Evolutionary conservation across 306 rosid species (phyloP).

Genomic region (Vigna reflexopilosa): DNA sequence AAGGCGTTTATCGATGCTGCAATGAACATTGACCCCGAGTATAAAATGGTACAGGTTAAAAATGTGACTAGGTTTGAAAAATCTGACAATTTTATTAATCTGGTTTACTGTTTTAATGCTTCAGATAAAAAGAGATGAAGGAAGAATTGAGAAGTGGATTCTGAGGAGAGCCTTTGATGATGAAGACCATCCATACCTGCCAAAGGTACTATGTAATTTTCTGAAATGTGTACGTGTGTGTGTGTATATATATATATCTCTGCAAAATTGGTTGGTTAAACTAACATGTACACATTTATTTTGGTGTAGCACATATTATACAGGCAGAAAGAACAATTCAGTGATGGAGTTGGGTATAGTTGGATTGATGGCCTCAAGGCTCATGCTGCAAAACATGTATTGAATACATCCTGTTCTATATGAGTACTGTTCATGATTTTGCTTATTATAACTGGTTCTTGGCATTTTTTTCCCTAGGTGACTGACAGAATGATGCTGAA

Average conservation of each 20-base stretch:
- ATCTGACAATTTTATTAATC: neutral
- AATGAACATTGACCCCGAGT: constrained; percentile 85
- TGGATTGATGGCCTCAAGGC: constrained; percentile 98
- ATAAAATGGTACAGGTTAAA: constrained; percentile 64
- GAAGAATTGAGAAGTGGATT: constrained; percentile 90
- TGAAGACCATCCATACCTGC: constrained; percentile 87
- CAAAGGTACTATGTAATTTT: constrained; percentile 66
- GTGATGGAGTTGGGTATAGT: constrained; percentile 97
- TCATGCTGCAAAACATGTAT: constrained; percentile 89
- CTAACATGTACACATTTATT: constrained; percentile 41
- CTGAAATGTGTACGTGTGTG: neutral
- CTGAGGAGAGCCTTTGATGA: constrained; percentile 94
- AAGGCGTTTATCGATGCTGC: constrained; percentile 81
- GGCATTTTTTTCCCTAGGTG: constrained; percentile 56
- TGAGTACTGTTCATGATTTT: neutral
- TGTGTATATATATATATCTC: too few species aligned
- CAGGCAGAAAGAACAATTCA: constrained; percentile 96
- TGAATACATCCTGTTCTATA: neutral
- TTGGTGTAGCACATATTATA: constrained; percentile 82
- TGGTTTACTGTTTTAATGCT: constrained; percentile 12
- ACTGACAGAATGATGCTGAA: constrained; percentile 84
- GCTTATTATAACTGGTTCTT: constrained; percentile 26
- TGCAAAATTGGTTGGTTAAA: neutral
- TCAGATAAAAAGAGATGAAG: constrained; percentile 78
- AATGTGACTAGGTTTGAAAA: constrained; percentile 22